Percentiles rank a stretch among this genome's conserved stretches.
These are phyloP conservation scores for Aspergillus terreus DNA, from an alignment of 2,329 filamentous ascomycete species.

Conservation along the genomic window DNA sequence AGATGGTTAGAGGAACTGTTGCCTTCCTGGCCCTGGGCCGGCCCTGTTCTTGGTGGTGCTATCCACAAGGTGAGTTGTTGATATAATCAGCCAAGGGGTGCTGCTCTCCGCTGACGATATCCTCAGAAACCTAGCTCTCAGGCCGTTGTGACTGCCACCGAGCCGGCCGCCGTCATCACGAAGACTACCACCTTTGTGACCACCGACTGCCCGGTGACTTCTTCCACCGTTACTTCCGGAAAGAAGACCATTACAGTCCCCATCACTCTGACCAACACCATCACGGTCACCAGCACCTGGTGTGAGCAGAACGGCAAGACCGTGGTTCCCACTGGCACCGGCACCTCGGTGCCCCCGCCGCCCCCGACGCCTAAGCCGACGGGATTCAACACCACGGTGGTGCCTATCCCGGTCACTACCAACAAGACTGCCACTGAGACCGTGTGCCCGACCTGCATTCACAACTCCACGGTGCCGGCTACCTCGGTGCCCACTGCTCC, in stretches of 20 bases:
- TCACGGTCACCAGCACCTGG: constrained; percentile 27
- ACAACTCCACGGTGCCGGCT: constrained; percentile 1
- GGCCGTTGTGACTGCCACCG: background rate
- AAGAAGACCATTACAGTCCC: constrained; percentile 25
- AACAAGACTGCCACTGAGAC: constrained; percentile 6
- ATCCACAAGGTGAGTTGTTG: constrained; percentile 10
- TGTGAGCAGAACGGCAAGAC: constrained; percentile 18
- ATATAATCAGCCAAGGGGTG: background rate
- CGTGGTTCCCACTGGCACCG: constrained; percentile 14
- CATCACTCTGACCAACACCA: constrained; percentile 28
- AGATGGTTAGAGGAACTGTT: constrained; percentile 34
- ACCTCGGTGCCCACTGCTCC: constrained; percentile 7
- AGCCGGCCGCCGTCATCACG: constrained; percentile 20
- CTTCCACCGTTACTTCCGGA: constrained; percentile 27
- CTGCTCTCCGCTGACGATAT: background rate
- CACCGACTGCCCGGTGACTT: constrained; percentile 32
- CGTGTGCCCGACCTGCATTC: constrained; percentile 1
- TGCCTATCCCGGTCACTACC: constrained; percentile 4
- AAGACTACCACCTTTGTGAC: constrained; percentile 32
- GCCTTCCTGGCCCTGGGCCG: constrained; percentile 33
- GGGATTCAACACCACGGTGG: constrained; percentile 3
- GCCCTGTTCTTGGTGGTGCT: constrained; percentile 34
- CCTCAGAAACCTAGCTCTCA: background rate
- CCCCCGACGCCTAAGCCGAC: constrained; percentile 12
- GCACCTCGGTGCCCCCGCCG: constrained; percentile 7